These are phyloP conservation scores for Porcisia deanei DNA, from an alignment of 208 protist genomes.

Conservation along the genomic window DNA sequence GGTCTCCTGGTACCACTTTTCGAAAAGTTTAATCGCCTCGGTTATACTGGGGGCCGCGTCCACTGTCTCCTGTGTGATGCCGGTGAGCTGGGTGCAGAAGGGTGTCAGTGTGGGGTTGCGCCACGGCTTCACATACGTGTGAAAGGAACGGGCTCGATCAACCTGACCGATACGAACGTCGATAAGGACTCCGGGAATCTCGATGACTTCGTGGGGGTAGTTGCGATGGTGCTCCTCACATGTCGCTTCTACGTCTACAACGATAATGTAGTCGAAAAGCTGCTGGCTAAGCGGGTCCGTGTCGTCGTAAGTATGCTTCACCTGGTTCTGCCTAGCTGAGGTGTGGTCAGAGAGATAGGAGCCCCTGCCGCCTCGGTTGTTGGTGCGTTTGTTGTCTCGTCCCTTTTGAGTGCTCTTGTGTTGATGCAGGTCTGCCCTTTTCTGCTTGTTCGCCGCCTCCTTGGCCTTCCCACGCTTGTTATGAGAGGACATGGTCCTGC, in stretches of 20 bases:
- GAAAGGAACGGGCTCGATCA: constrained; percentile 76
- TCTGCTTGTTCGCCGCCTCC: constrained; percentile 40
- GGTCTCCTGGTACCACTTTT: constrained; percentile 76
- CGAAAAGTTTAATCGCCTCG: constrained; percentile 74
- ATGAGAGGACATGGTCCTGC: constrained; percentile 40
- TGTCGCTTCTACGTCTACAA: constrained; percentile 93
- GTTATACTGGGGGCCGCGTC: constrained; percentile 69
- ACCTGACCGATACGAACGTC: constrained; percentile 73
- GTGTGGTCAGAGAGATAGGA: constrained; percentile 43
- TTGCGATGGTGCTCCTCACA: constrained; percentile 66
- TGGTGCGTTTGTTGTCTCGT: neutral
- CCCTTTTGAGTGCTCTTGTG: constrained; percentile 3
- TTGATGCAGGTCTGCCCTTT: constrained; percentile 23
- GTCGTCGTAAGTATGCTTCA: constrained; percentile 50
- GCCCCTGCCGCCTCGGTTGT: constrained; percentile 1
- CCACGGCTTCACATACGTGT: constrained; percentile 91
- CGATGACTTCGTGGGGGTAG: constrained; percentile 95
- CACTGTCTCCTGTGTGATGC: constrained; percentile 93
- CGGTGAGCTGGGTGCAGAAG: constrained; percentile 95
- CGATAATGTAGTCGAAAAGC: constrained; percentile 93
- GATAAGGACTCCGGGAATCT: constrained; percentile 92
- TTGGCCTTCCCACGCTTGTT: constrained; percentile 84
- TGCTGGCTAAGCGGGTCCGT: constrained; percentile 75
- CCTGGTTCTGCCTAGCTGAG: constrained; percentile 22
- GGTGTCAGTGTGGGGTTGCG: constrained; percentile 78